These are phyloP conservation scores for Chalaropsis ovoidea DNA, from an alignment of 2,329 filamentous ascomycete genomes.

Conservation along the genomic window DNA sequence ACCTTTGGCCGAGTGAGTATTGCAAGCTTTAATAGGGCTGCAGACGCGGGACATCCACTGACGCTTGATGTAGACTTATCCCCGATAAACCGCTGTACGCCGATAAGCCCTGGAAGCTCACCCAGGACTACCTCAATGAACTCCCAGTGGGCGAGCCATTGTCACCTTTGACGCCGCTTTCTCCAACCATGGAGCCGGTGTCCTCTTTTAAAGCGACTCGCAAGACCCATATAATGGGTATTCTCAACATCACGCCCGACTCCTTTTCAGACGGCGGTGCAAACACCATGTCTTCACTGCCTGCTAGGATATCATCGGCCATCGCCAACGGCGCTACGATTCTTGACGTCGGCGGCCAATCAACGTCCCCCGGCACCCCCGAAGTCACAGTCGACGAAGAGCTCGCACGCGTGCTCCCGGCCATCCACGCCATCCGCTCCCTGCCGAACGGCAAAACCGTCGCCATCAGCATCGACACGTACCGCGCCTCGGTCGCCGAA, in stretches of 20 bases:
- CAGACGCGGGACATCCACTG: background rate
- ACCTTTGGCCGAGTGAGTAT: slow-evolving; percentile 64
- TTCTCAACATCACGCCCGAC: slow-evolving; percentile 89
- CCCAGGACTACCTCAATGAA: slow-evolving; percentile 51
- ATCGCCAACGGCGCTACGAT: slow-evolving; percentile 66
- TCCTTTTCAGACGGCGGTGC: slow-evolving; percentile 88
- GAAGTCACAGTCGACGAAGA: slow-evolving; percentile 66
- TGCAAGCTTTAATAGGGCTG: background rate
- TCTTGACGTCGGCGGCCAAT: slow-evolving; percentile 88
- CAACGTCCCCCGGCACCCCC: slow-evolving; percentile 65
- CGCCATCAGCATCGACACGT: slow-evolving; percentile 87
- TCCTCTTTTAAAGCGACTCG: slow-evolving; percentile 49
- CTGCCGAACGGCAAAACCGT: slow-evolving; percentile 52
- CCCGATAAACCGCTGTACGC: slow-evolving; percentile 45
- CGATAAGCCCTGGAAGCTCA: slow-evolving; percentile 48
- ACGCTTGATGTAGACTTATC: slow-evolving; percentile 39
- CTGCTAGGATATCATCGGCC: slow-evolving; percentile 51
- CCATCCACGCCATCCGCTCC: slow-evolving; percentile 61
- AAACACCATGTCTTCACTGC: slow-evolving; percentile 54
- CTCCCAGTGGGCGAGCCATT: slow-evolving; percentile 44
- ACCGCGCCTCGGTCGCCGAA: slow-evolving; percentile 71
- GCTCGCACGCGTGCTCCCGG: slow-evolving; percentile 64
- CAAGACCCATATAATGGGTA: slow-evolving; percentile 77
- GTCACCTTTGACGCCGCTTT: slow-evolving; percentile 49
- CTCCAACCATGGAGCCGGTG: slow-evolving; percentile 40